These are phyloP conservation scores for Maudiozyma turicensis DNA, from an alignment of 805 yeast genomes.

Conservation along the genomic window DNA sequence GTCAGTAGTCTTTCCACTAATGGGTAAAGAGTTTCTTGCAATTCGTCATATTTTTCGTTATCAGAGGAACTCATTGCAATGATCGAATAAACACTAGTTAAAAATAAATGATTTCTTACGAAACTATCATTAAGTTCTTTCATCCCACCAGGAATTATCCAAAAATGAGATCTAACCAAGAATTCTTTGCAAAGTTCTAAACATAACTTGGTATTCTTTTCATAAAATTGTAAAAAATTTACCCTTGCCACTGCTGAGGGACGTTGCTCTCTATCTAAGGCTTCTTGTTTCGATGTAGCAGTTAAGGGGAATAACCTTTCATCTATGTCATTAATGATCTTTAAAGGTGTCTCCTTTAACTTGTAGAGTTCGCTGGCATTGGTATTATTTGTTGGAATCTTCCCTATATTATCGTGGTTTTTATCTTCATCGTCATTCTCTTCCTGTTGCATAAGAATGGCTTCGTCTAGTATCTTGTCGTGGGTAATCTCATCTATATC, in stretches of 20 bases:
- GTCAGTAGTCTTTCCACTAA: constrained; percentile 43
- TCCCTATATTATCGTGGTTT: not conserved
- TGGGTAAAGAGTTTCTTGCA: constrained; percentile 39
- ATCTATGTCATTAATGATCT: constrained; percentile 32
- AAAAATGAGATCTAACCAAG: constrained; percentile 44
- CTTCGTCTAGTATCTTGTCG: not conserved
- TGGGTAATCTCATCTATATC: not conserved
- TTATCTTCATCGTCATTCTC: not conserved
- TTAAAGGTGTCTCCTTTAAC: constrained; percentile 31
- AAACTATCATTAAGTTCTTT: constrained; percentile 37
- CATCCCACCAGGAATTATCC: constrained; percentile 57
- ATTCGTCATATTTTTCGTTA: constrained; percentile 37
- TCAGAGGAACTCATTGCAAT: constrained; percentile 50
- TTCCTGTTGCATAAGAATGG: not conserved
- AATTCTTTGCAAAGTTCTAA: constrained; percentile 39
- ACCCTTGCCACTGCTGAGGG: constrained; percentile 32
- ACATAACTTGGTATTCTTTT: constrained; percentile 35
- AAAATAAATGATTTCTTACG: constrained; percentile 43
- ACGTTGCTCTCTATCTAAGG: constrained; percentile 25
- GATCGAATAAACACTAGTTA: constrained; percentile 43
- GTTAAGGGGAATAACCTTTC: constrained; percentile 30
- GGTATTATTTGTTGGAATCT: too few species aligned
- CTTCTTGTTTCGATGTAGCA: constrained; percentile 21
- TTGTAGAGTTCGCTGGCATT: constrained; percentile 6
- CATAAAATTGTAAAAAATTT: constrained; percentile 39